phyloP scores from a whole-genome alignment of 1,139 yeast genomes.

The Pichia sp. region DNA sequence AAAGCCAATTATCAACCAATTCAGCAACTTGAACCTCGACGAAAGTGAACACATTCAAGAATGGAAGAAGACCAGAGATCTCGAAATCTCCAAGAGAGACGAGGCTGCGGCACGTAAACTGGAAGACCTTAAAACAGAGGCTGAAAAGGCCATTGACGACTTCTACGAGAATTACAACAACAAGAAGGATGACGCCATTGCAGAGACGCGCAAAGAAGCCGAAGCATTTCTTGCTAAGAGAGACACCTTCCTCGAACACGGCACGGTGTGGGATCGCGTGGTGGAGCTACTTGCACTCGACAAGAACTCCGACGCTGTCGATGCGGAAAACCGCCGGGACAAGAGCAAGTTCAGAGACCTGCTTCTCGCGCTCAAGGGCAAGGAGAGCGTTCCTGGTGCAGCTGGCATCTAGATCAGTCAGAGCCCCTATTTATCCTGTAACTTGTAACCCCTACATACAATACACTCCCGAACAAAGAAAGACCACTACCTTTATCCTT shows the following conservation, averaged over 20 bases:
- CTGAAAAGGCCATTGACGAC: slow-evolving; percentile 84
- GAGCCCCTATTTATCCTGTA: too few relatives aligned
- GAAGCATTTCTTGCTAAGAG: slow-evolving; percentile 69
- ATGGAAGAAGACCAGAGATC: slow-evolving; percentile 81
- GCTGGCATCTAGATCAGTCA: too few relatives aligned
- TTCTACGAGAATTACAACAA: slow-evolving; percentile 89
- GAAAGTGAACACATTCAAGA: slow-evolving; percentile 55
- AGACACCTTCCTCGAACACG: slow-evolving; percentile 65
- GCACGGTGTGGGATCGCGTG: slow-evolving; percentile 88
- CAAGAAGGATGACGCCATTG: slow-evolving; percentile 70
- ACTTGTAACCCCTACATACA: too few relatives aligned
- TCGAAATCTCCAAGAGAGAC: slow-evolving; percentile 80
- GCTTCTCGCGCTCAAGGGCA: slow-evolving; percentile 58
- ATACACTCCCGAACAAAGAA: too few relatives aligned
- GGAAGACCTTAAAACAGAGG: slow-evolving; percentile 63
- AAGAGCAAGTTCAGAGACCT: slow-evolving; percentile 67
- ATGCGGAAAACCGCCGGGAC: slow-evolving; percentile 37
- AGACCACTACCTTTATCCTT: too few relatives aligned
- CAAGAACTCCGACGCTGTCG: slow-evolving; percentile 24
- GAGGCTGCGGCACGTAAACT: slow-evolving; percentile 60
- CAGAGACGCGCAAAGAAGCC: slow-evolving; percentile 58
- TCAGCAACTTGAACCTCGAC: slow-evolving; percentile 28
- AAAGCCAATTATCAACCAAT: slow-evolving; percentile 14
- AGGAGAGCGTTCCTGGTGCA: slow-evolving; percentile 63
- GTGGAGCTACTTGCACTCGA: slow-evolving; percentile 37